Evolutionary conservation across 768 basidiomycete species (phyloP).

Genomic region (Candolleomyces eurysporus): DNA sequence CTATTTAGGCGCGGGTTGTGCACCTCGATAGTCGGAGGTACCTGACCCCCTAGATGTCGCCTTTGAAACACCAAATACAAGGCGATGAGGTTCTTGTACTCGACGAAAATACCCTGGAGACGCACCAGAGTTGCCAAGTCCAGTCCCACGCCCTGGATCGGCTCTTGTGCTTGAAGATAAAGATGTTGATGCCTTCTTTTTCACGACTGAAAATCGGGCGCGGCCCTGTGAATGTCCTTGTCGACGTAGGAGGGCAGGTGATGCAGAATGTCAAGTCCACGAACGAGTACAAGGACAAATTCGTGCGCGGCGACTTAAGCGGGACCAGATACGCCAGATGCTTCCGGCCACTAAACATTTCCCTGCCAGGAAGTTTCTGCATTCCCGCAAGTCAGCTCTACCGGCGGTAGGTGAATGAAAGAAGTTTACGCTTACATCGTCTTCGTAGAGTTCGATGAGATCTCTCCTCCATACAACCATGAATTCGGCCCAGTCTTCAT

Average conservation of each 20-base stretch:
- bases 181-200: conserved; percentile 76
- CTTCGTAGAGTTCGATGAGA: conserved; percentile 78
- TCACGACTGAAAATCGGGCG: conserved; percentile 48
- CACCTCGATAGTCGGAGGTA: conserved; percentile 72
- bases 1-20: conserved; percentile 65
- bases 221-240: conserved; percentile 36
- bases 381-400: conserved; percentile 8
- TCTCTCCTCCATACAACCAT: conserved; percentile 82
- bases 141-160: conserved; percentile 82
- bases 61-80: conserved; percentile 31
- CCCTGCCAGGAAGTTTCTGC: conserved; percentile 64
- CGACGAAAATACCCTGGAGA: background rate
- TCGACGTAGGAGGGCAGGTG: conserved; percentile 56
- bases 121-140: conserved; percentile 85
- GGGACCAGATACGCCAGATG: conserved; percentile 79
- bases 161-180: conserved; percentile 80
- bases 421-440: conserved; percentile 59
- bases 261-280: conserved; percentile 83
- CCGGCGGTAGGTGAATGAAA: background rate
- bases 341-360: conserved; percentile 70
- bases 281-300: conserved; percentile 83
- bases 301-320: conserved; percentile 57
- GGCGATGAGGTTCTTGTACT: background rate
- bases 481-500: conserved; percentile 77
- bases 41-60: conserved; percentile 66